Base-by-base conservation (phyloP, 163 green algal species). In the Scenedesmus sp. region DNA sequence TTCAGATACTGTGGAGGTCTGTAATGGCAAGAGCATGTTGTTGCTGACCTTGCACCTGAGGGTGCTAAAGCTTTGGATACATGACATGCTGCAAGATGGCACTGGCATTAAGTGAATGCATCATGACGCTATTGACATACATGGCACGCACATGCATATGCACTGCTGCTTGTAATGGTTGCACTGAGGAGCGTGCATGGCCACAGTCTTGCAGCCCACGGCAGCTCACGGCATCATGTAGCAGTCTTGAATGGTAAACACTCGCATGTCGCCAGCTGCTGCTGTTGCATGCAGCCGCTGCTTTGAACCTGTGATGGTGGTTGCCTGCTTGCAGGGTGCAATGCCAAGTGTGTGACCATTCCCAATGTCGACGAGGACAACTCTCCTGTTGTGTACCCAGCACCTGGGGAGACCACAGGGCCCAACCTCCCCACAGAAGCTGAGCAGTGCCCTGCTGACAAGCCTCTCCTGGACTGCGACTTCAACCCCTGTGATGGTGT, bases 381-480 rank as follows among this genome's bases (percentile, higher is more conserved):
- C 65, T 76, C 65, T 18, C 15, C 65, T 40, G 9, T 7, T 40
- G 65, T 26, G 1, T 76, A 4, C 30, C 30, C 65, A 40, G 30
- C 30, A 37, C 65, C 30, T 40, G 65, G 24, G 5, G 3, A 18
- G 7, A 40, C 12, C 30, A 76, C 65, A 76, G 65, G 65, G 6
- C 30, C 65, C 30, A 76, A 76, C 30, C 5, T 76, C 9, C 33
- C 73, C n/a, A 46, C 73, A 49, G 35, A 30, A 82, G 37, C 12
- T 0, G 73, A 44, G 73, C 73, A 51, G 35, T 82, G 73, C 37
- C 73, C 73, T 82, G 73, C 73, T 44, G 73, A 82, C 73, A 82
- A 82, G 73, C 73, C 35, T 16, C 35, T 9, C 2, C 0, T 82
- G 33, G 73, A 44, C 16, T 82, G 73, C 73, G n/a, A 82, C 18